These are phyloP conservation scores for Psilocybe azurescens DNA, from an alignment of 768 basidiomycete species.

Conservation along the genomic window DNA sequence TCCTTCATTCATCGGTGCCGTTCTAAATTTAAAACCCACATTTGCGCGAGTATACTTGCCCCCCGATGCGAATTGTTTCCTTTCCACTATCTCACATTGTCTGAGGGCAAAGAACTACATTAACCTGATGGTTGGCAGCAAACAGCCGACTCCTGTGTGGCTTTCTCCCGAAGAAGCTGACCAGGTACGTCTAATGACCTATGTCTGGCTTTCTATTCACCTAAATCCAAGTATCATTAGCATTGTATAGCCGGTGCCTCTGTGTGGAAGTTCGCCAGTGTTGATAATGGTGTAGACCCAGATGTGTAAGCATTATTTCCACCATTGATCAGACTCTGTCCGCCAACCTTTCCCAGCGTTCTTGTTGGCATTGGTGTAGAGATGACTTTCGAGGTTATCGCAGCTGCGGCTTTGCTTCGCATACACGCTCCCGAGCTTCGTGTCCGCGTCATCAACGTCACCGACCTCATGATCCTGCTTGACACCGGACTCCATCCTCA, in stretches of 20 bases:
- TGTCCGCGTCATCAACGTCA: slow-evolving; percentile 87
- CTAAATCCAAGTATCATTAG: slow-evolving; percentile 14
- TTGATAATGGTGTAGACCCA: slow-evolving; percentile 71
- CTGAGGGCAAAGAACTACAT: slow-evolving; percentile 84
- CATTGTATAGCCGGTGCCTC: slow-evolving; percentile 90
- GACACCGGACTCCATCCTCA: slow-evolving; percentile 78
- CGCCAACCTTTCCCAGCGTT: slow-evolving; percentile 51
- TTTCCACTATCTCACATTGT: slow-evolving; percentile 86
- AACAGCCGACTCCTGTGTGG: slow-evolving; percentile 84
- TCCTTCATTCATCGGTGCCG: slow-evolving; percentile 82
- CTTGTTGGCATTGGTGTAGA: slow-evolving; percentile 90
- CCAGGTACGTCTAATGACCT: slow-evolving; percentile 12
- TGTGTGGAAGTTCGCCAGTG: slow-evolving; percentile 84
- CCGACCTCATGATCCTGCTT: slow-evolving; percentile 86
- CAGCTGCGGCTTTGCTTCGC: slow-evolving; percentile 81
- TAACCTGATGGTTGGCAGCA: slow-evolving; percentile 89
- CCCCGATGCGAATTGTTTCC: slow-evolving; percentile 88
- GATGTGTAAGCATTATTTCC: slow-evolving; percentile 58
- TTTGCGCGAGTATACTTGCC: slow-evolving; percentile 83
- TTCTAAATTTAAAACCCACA: slow-evolving; percentile 77
- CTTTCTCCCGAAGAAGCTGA: slow-evolving; percentile 78
- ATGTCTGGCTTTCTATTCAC: slow-evolving; percentile 24
- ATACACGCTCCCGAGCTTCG: slow-evolving; percentile 73
- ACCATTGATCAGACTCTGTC: not conserved
- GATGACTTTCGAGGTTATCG: slow-evolving; percentile 88